These are phyloP conservation scores for Starmerella apis DNA, from an alignment of 805 yeast genomes.

Conservation along the genomic window DNA sequence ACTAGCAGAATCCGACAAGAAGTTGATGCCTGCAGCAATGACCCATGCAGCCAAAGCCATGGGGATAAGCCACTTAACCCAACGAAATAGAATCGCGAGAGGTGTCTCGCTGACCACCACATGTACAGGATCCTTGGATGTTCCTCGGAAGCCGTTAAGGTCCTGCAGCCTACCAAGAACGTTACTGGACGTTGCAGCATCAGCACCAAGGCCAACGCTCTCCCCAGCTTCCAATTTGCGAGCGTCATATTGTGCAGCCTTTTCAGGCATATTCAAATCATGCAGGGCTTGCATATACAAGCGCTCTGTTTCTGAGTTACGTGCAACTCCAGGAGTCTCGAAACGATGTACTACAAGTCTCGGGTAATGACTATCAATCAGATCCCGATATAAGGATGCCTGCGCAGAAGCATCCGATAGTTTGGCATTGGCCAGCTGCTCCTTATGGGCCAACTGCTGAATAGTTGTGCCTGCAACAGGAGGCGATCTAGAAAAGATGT, in stretches of 20 bases:
- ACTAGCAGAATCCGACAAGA: slow-evolving; percentile 71
- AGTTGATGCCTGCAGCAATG: slow-evolving; percentile 64
- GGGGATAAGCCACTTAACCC: slow-evolving; percentile 83
- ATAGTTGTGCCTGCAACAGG: slow-evolving; percentile 18
- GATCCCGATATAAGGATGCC: slow-evolving; percentile 67
- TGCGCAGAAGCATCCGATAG: slow-evolving; percentile 60
- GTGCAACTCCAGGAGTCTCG: slow-evolving; percentile 88
- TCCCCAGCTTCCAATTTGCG: not conserved
- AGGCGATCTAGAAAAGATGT: slow-evolving; percentile 10
- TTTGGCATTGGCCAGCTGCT: slow-evolving; percentile 76
- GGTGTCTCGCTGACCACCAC: slow-evolving; percentile 86
- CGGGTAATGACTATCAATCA: slow-evolving; percentile 79
- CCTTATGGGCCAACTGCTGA: slow-evolving; percentile 49
- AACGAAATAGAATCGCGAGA: slow-evolving; percentile 63
- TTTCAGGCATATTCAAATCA: slow-evolving; percentile 43
- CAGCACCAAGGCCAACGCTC: slow-evolving; percentile 27
- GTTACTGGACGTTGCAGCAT: slow-evolving; percentile 22
- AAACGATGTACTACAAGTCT: slow-evolving; percentile 89
- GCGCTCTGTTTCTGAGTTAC: slow-evolving; percentile 65
- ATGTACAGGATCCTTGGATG: slow-evolving; percentile 66
- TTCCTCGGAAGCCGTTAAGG: not conserved
- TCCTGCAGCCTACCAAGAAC: slow-evolving; percentile 5
- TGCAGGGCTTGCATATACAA: slow-evolving; percentile 73
- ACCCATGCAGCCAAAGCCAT: slow-evolving; percentile 72
- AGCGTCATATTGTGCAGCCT: slow-evolving; percentile 2